Evolutionary conservation across 2,329 filamentous ascomycete species (phyloP).

Genomic region (Ophiostoma himal-ulmi): DNA sequence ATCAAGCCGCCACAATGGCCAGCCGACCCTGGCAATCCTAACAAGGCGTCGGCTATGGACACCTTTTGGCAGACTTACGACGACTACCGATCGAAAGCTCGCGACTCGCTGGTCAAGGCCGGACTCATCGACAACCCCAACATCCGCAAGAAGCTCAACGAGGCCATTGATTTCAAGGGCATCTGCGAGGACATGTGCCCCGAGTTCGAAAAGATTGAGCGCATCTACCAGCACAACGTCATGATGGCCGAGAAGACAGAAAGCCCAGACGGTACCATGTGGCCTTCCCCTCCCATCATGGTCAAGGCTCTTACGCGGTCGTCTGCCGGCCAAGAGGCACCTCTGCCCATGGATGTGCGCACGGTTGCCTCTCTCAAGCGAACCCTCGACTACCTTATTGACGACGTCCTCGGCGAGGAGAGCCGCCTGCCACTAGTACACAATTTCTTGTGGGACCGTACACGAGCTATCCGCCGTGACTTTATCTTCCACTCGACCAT

Average conservation of each 20-base stretch:
- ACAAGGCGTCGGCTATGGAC: slow-evolving; percentile 47
- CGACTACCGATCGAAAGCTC: slow-evolving; percentile 51
- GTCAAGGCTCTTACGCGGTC: slow-evolving; percentile 63
- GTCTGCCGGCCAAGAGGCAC: slow-evolving; percentile 61
- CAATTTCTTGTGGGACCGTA: slow-evolving; percentile 63
- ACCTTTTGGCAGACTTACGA: slow-evolving; percentile 52
- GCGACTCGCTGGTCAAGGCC: slow-evolving; percentile 52
- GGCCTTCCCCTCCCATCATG: slow-evolving; percentile 50
- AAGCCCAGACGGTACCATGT: slow-evolving; percentile 37
- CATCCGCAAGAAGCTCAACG: slow-evolving; percentile 54
- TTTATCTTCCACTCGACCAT: slow-evolving; percentile 62
- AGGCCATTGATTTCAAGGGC: slow-evolving; percentile 62
- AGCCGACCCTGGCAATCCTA: slow-evolving; percentile 47
- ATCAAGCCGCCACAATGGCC: slow-evolving; percentile 53
- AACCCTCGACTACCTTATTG: slow-evolving; percentile 59
- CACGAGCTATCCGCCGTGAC: slow-evolving; percentile 60
- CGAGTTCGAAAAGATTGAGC: slow-evolving; percentile 57
- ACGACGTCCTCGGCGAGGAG: slow-evolving; percentile 52
- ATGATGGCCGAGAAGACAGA: slow-evolving; percentile 49
- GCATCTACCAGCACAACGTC: slow-evolving; percentile 57
- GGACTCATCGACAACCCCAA: slow-evolving; percentile 61
- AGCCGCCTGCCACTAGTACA: slow-evolving; percentile 49
- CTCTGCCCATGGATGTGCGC: slow-evolving; percentile 62
- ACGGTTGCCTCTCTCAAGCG: slow-evolving; percentile 53
- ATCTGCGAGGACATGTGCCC: slow-evolving; percentile 67